Evolutionary conservation across 805 yeast species (phyloP).

Genomic region (Metschnikowia continentalis): DNA sequence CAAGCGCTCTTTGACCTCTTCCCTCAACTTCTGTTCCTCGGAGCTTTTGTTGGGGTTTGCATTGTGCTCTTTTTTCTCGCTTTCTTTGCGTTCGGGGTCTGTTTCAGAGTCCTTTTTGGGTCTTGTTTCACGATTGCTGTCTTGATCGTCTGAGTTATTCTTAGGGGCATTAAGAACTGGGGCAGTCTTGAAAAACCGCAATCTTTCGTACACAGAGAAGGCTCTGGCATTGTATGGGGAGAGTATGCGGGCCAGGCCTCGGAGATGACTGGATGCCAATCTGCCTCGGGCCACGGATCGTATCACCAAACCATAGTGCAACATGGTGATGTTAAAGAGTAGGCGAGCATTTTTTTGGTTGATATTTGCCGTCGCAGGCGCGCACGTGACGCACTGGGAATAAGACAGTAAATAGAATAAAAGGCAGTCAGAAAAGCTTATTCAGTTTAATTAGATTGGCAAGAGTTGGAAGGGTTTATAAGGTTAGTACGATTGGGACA

Average conservation of each 20-base stretch:
- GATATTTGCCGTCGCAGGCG: constrained; percentile 3
- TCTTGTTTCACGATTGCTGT: constrained; percentile 1
- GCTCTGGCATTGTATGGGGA: neutral
- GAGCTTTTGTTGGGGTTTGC: constrained; percentile 10
- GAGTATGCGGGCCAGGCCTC: neutral
- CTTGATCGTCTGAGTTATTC: constrained; percentile 8
- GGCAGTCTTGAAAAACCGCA: neutral
- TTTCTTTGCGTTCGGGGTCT: constrained; percentile 1
- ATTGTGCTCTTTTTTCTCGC: neutral
- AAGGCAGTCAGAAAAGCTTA: neutral
- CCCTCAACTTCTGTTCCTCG: constrained; percentile 33
- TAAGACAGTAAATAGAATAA: neutral
- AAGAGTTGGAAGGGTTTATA: no score
- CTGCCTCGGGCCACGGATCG: constrained; percentile 6
- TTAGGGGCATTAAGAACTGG: constrained; percentile 1
- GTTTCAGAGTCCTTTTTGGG: neutral
- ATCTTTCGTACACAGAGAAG: neutral
- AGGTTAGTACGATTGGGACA: no score
- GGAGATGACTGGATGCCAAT: neutral
- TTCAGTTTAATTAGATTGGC: no score
- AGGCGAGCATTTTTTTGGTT: constrained; percentile 1
- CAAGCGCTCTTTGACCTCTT: constrained; percentile 30
- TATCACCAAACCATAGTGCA: constrained; percentile 5
- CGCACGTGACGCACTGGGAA: constrained; percentile 1
- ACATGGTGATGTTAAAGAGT: neutral